These are phyloP conservation scores for Pugionium dolabratum DNA, from an alignment of 345 rosid species.

Conservation along the genomic window DNA sequence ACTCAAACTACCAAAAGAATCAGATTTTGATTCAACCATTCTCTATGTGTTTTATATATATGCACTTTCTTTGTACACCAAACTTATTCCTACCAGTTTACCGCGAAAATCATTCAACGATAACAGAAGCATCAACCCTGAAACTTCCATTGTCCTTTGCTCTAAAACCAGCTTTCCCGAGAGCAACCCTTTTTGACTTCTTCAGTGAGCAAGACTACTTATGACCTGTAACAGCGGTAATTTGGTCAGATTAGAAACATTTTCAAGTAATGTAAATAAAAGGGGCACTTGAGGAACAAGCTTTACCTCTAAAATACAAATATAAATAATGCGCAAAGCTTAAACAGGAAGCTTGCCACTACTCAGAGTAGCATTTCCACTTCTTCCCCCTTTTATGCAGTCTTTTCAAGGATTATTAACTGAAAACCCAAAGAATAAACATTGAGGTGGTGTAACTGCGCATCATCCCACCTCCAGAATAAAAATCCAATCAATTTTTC, in stretches of 20 bases:
- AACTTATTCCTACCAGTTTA: conserved; percentile 46
- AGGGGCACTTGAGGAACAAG: not conserved
- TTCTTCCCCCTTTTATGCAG: conserved; percentile 27
- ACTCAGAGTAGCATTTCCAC: conserved; percentile 60
- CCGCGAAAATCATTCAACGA: conserved; percentile 44
- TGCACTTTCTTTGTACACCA: conserved; percentile 41
- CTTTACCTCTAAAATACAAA: conserved; percentile 83
- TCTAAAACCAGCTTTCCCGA: conserved; percentile 27
- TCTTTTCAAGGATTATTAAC: conserved; percentile 24
- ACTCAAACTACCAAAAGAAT: conserved; percentile 55
- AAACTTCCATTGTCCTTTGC: conserved; percentile 53
- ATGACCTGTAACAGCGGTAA: conserved; percentile 60
- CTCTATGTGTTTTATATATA: conserved; percentile 20
- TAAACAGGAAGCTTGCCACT: conserved; percentile 81
- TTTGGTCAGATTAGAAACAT: not conserved
- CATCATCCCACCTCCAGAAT: not conserved
- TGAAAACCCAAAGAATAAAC: conserved; percentile 8
- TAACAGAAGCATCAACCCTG: conserved; percentile 48
- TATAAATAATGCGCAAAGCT: conserved; percentile 71
- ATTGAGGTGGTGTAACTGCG: not conserved
- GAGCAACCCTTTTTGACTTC: conserved; percentile 59
- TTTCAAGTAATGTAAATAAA: conserved; percentile 14
- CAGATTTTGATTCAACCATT: conserved; percentile 72
- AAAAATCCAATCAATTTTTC: conserved; percentile 56
- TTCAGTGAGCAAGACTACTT: conserved; percentile 48